A percentile compares a stretch with the other conserved stretches of the same genome.
phyloP scores from a whole-genome alignment of 2,329 filamentous ascomycete species.

The Colletotrichum spinosum region DNA sequence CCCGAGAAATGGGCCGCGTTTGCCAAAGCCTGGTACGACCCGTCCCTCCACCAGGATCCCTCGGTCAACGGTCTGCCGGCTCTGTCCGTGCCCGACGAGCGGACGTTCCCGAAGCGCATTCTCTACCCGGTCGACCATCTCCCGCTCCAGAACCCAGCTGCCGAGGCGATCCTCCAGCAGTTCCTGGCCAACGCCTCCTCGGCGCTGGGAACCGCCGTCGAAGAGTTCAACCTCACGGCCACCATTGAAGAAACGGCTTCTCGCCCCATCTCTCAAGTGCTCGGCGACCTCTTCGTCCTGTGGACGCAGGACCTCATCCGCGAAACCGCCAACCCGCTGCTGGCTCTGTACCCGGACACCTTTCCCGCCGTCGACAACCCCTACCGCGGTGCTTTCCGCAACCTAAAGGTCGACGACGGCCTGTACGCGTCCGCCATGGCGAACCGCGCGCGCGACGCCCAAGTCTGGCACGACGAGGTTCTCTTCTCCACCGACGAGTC shows the following conservation, averaged over 20 bases:
- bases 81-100: conserved; percentile 48
- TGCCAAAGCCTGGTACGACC: conserved; percentile 51
- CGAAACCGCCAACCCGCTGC: not conserved
- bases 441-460: conserved; percentile 5
- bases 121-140: conserved; percentile 55
- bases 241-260: conserved; percentile 19
- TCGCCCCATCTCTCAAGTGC: not conserved
- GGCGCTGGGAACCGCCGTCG: conserved; percentile 51
- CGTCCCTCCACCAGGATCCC: conserved; percentile 46
- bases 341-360: not conserved
- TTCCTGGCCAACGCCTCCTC: conserved; percentile 50
- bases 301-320: conserved; percentile 19
- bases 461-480: conserved; percentile 49
- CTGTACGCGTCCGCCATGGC: not conserved
- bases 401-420: not conserved
- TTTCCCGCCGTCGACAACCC: conserved; percentile 5
- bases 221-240: conserved; percentile 51
- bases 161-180: conserved; percentile 49
- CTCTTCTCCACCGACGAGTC: conserved; percentile 50
- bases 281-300: conserved; percentile 4
- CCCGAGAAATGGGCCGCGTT: conserved; percentile 47
- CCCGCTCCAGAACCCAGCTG: conserved; percentile 52
- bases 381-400: conserved; percentile 1
- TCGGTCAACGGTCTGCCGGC: conserved; percentile 51
- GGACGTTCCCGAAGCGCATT: conserved; percentile 50